phyloP scores from a whole-genome alignment of 2,329 filamentous ascomycete species.

The Exophiala sideris region DNA sequence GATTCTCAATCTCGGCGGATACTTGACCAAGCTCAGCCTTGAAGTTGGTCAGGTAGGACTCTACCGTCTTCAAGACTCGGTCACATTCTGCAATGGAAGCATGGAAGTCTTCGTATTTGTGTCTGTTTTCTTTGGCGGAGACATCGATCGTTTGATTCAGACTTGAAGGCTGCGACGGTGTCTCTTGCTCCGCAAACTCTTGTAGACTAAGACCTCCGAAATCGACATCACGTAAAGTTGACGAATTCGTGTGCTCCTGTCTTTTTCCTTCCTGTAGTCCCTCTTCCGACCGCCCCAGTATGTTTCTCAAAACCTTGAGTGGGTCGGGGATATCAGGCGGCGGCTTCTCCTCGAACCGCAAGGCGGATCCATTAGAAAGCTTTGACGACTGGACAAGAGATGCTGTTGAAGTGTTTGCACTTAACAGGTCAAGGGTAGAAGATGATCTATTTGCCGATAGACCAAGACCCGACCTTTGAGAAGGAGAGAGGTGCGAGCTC shows the following conservation, averaged over 20 bases:
- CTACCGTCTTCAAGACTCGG: slow-evolving; percentile 87
- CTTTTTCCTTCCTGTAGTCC: slow-evolving; percentile 15
- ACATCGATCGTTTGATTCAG: slow-evolving; percentile 63
- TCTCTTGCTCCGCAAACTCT: slow-evolving; percentile 56
- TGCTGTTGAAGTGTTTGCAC: slow-evolving; percentile 69
- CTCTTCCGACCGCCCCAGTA: slow-evolving; percentile 41
- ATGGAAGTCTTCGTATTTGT: slow-evolving; percentile 86
- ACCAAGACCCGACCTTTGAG: slow-evolving; percentile 64
- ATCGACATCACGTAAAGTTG: slow-evolving; percentile 62
- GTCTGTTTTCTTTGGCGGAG: slow-evolving; percentile 68
- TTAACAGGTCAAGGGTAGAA: slow-evolving; percentile 64
- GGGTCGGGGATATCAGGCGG: slow-evolving; percentile 64
- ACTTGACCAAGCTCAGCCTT: slow-evolving; percentile 89
- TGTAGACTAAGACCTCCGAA: slow-evolving; percentile 75
- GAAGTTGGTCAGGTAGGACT: slow-evolving; percentile 87
- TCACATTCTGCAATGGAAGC: slow-evolving; percentile 83
- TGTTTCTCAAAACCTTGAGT: slow-evolving; percentile 63
- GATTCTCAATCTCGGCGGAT: slow-evolving; percentile 88
- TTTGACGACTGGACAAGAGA: slow-evolving; percentile 68
- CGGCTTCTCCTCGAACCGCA: slow-evolving; percentile 57
- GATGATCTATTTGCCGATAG: slow-evolving; percentile 67
- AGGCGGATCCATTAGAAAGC: slow-evolving; percentile 63
- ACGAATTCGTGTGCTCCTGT: slow-evolving; percentile 3
- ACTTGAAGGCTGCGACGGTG: slow-evolving; percentile 56
- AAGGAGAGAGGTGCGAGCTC: slow-evolving; percentile 64